Conservation (phyloP, 140 eudicot genomes). For the Cichorium intybus region DNA sequence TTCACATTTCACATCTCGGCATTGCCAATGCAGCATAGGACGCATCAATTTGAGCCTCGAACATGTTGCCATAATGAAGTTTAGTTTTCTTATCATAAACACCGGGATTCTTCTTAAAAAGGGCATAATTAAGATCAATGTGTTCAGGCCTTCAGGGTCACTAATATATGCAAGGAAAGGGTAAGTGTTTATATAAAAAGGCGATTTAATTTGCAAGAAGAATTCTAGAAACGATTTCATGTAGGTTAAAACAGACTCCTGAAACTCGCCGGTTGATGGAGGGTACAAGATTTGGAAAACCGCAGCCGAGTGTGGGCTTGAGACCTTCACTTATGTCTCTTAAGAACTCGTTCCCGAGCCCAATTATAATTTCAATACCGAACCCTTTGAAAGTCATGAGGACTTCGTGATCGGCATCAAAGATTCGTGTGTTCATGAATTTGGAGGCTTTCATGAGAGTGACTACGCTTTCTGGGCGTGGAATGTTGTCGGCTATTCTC, state of each 20-base stretch:
- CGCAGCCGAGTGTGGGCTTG: constrained; percentile 69
- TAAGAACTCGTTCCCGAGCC: constrained; percentile 59
- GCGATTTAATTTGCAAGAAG: constrained; percentile 50
- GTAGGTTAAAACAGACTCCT: constrained; percentile 47
- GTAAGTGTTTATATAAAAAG: constrained; percentile 59
- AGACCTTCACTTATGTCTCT: constrained; percentile 56
- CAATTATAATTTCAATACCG: constrained; percentile 56
- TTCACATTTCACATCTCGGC: too few species aligned
- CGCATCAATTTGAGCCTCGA: constrained; percentile 70
- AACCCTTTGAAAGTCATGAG: constrained; percentile 51
- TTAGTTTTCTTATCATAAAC: constrained; percentile 50
- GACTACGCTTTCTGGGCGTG: constrained; percentile 63
- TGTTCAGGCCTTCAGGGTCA: constrained; percentile 54
- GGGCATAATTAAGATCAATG: constrained; percentile 59
- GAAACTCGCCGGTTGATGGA: constrained; percentile 65
- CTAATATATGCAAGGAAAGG: constrained; percentile 73
- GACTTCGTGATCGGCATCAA: constrained; percentile 64
- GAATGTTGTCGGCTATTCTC: constrained; percentile 60
- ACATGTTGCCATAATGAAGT: constrained; percentile 65
- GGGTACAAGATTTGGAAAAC: constrained; percentile 58
- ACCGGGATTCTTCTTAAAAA: constrained; percentile 55
- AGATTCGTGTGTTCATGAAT: constrained; percentile 59
- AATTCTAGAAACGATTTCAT: constrained; percentile 58
- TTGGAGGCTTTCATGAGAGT: constrained; percentile 54
- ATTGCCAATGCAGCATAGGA: constrained; percentile 61